Percentiles rank a stretch among this genome's conserved stretches.
These are phyloP conservation scores for Annona squamosa DNA, from an alignment of 164 flowering plant species.

Conservation along the genomic window DNA sequence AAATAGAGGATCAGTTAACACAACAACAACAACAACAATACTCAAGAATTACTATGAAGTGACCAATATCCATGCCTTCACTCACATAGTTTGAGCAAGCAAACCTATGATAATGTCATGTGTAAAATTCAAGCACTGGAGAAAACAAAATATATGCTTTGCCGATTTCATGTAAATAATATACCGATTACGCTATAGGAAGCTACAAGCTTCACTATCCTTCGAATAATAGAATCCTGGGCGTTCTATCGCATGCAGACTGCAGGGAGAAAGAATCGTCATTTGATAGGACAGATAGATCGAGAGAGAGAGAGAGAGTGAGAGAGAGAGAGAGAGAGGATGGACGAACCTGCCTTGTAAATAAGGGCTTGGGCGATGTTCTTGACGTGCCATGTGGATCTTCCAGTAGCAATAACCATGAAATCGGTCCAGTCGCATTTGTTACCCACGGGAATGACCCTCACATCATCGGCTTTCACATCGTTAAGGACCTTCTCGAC, in stretches of 20 bases:
- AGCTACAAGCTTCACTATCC: too few species aligned
- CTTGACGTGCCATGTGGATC: conserved; percentile 83
- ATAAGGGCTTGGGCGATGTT: conserved; percentile 85
- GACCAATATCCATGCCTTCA: too few species aligned
- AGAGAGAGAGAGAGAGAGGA: background rate
- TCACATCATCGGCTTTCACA: conserved; percentile 72
- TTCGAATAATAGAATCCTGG: background rate
- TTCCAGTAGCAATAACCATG: conserved; percentile 83
- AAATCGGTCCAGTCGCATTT: conserved; percentile 64
- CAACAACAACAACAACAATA: too few species aligned
- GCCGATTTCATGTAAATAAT: background rate
- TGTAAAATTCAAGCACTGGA: background rate
- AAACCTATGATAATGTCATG: too few species aligned
- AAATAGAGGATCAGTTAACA: too few species aligned
- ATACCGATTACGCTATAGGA: too few species aligned
- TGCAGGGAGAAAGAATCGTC: background rate
- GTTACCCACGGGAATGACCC: conserved; percentile 46
- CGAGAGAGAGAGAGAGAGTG: background rate
- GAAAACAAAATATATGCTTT: background rate
- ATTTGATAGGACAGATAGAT: background rate
- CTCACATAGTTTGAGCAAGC: too few species aligned
- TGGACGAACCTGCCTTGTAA: conserved; percentile 48
- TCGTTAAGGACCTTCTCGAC: conserved; percentile 68
- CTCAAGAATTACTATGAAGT: too few species aligned
- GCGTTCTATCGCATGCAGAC: background rate